These are phyloP conservation scores for Saxophila tyrrhenica DNA, from an alignment of 495 filamentous ascomycete species.

Conservation along the genomic window DNA sequence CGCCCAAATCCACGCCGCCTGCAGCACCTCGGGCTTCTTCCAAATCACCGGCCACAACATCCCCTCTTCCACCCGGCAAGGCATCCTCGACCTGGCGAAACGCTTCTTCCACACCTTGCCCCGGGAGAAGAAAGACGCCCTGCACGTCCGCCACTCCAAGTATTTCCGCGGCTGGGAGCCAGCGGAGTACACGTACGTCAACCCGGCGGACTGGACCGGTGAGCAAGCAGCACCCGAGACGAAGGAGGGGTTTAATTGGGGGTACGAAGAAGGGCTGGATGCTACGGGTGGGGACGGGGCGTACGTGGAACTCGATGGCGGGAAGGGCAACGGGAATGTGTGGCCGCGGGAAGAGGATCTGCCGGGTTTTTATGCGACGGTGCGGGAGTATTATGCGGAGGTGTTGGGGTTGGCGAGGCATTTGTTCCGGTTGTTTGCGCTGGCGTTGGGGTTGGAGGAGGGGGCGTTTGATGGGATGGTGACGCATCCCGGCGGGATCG, in stretches of 20 bases:
- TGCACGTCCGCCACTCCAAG: constrained; percentile 21
- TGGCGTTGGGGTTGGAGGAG: constrained; percentile 58
- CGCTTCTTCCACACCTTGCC: constrained; percentile 26
- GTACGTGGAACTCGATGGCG: constrained; percentile 8
- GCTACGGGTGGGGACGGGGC: constrained; percentile 4
- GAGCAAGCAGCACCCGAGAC: constrained; percentile 25
- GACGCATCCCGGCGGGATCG: constrained; percentile 38
- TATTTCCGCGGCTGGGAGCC: constrained; percentile 33
- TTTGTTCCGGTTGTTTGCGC: constrained; percentile 30
- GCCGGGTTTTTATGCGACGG: constrained; percentile 36
- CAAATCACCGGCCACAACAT: constrained; percentile 39
- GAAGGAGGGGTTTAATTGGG: constrained; percentile 28
- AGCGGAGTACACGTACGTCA: constrained; percentile 14
- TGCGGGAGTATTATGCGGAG: constrained; percentile 37
- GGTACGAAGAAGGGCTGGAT: constrained; percentile 4
- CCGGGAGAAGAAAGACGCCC: constrained; percentile 26
- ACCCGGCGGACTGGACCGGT: constrained; percentile 13
- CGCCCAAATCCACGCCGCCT: constrained; percentile 26
- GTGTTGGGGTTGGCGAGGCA: constrained; percentile 27
- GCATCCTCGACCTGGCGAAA: constrained; percentile 17
- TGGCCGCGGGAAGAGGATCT: constrained; percentile 32
- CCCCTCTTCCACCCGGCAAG: constrained; percentile 17
- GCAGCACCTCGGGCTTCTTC: constrained; percentile 37
- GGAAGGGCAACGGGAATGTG: constrained; percentile 19
- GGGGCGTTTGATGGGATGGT: constrained; percentile 64